Percentiles rank a stretch among this genome's conserved stretches.
Conservation (phyloP, 805 yeast species). For the Candida schatavii region DNA sequence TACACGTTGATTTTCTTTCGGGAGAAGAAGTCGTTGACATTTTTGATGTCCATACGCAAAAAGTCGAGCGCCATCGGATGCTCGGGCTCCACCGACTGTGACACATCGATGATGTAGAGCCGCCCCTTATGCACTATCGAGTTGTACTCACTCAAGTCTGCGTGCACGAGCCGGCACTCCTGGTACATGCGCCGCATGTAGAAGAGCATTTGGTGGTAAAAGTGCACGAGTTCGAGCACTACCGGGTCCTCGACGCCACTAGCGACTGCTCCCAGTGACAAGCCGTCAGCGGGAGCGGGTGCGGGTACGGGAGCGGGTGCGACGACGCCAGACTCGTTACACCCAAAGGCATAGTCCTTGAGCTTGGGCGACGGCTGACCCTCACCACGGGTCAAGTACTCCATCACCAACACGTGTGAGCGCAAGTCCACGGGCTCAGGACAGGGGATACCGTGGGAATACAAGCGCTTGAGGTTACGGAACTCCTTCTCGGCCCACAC, state of each 20-base stretch:
- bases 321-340: too few relatives aligned
- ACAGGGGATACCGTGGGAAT: conserved; percentile 78
- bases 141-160: conserved; percentile 94
- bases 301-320: too few relatives aligned
- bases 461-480: conserved; percentile 81
- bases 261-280: too few relatives aligned
- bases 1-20: conserved; percentile 70
- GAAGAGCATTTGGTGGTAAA: conserved; percentile 75
- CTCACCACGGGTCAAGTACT: conserved; percentile 71
- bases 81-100: conserved; percentile 96
- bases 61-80: conserved; percentile 97
- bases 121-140: conserved; percentile 77
- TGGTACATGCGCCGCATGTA: conserved; percentile 87
- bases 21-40: conserved; percentile 83
- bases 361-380: conserved; percentile 92
- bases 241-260: too few relatives aligned
- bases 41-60: conserved; percentile 95
- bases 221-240: conserved; percentile 60
- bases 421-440: conserved; percentile 90
- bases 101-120: conserved; percentile 89
- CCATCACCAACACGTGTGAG: conserved; percentile 93
- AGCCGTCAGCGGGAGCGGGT: too few relatives aligned
- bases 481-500: conserved; percentile 99
- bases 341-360: conserved; percentile 74
- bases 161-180: conserved; percentile 88